These are phyloP conservation scores for Yamadazyma atmosphaerica DNA, from an alignment of 1,139 yeast genomes.

Conservation along the genomic window DNA sequence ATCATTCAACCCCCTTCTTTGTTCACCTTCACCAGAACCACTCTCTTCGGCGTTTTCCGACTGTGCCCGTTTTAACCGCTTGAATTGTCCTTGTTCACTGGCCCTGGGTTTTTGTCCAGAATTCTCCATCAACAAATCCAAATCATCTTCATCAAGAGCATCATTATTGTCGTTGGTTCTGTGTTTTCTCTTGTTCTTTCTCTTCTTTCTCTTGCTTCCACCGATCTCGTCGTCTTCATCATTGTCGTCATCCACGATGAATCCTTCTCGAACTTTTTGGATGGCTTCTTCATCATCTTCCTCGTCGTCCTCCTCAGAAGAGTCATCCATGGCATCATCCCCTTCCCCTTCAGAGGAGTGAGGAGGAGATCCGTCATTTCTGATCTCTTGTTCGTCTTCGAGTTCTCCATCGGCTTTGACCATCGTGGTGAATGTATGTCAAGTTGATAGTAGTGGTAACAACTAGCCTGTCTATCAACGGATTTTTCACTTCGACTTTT, in stretches of 20 bases:
- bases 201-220: conserved; percentile 30
- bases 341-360: conserved; percentile 37
- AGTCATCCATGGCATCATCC: conserved; percentile 52
- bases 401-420: conserved; percentile 18
- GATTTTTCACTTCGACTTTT: conserved; percentile 1
- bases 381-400: conserved; percentile 39
- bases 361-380: conserved; percentile 26
- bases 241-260: conserved; percentile 90
- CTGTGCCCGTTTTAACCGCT: conserved; percentile 75
- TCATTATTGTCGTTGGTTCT: conserved; percentile 56
- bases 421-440: conserved; percentile 13
- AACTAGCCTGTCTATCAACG: background rate
- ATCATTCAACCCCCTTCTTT: conserved; percentile 50
- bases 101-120: conserved; percentile 60
- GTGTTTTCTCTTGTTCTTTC: conserved; percentile 42
- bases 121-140: conserved; percentile 87
- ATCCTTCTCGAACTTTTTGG: conserved; percentile 80
- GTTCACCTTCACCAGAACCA: background rate
- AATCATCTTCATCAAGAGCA: conserved; percentile 90
- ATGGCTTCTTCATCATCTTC: conserved; percentile 79
- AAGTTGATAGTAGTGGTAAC: background rate
- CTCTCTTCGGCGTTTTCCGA: conserved; percentile 34
- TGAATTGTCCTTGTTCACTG: conserved; percentile 51
- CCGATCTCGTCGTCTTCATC: conserved; percentile 51
- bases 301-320: conserved; percentile 76